Base-by-base conservation (phyloP, 768 basidiomycete species). In the Rhizopogon vinicolor region DNA sequence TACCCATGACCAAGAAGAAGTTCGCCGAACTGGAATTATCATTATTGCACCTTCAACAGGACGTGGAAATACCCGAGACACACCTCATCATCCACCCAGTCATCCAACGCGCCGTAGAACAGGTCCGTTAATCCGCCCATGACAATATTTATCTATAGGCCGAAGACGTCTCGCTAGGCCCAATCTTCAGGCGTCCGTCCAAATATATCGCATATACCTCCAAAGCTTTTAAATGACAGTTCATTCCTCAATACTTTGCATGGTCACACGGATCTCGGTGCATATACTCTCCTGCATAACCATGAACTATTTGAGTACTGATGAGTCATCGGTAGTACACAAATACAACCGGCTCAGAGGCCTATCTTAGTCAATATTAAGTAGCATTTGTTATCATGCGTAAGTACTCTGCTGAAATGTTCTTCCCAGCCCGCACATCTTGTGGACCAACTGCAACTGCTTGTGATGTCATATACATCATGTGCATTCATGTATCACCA, bases 1-100 rank as follows among this genome's bases (percentile, higher is more conserved):
- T 99, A 55, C 97, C 97, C 3, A 92, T 97, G 81, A 94, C 96
- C 44, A 98, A 98, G 83, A 95, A 95, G 78, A 98, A 98, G 73
- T 98, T 98, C 65, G 96, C 97, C 7, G 97, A 99, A 64, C 85
- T 98, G 53, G 96, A 99, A 70, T 74, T 98, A 9, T 94, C 93
- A 2, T 75, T 98, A 14, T 76, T 98, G 1, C 97, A 99, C 68
- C 80, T 98, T 5, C 96, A 98, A 66, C 97, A 98, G 71, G 98
- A 99, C 63, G 96, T 98, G 59, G 97, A 99, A 75, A 98, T 98
- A 51, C 97, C 97, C 1, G 93, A 98, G 71, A 96, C 93, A 4
- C 88, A 93, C 62, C 84, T 98, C 33, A 78, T 91, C 60, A 90
- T 98, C 51, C 95, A 98, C 65, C 93, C 93, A 39, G 78, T 82